Conservation (phyloP, 1,139 yeast species). For the Saccharomycopsis crataegensis region DNA sequence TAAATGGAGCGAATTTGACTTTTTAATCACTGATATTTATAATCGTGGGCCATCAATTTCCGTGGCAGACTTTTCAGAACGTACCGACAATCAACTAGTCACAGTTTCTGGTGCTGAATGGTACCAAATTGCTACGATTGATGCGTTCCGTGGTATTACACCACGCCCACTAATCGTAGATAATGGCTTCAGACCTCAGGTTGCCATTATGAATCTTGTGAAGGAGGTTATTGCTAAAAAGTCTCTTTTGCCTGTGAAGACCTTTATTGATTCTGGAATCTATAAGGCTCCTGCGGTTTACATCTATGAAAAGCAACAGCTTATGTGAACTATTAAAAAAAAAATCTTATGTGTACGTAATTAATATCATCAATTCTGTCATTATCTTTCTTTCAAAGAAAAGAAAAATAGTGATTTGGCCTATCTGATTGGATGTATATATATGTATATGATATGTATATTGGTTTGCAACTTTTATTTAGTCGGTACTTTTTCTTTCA, state of each 20-base stretch:
- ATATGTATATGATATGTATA: no score
- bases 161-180: constrained; percentile 2
- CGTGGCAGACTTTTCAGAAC: constrained; percentile 17
- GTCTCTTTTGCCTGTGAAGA: constrained; percentile 17
- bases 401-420: no score
- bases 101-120: constrained; percentile 29
- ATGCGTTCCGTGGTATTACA: constrained; percentile 27
- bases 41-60: constrained; percentile 21
- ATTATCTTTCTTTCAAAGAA: no score
- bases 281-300: constrained; percentile 22
- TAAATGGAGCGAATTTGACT: constrained; percentile 52
- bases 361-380: no score
- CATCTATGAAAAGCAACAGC: constrained; percentile 24
- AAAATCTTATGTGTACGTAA: background rate
- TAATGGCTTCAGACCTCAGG: constrained; percentile 3
- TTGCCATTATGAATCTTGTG: constrained; percentile 3
- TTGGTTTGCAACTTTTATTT: no score
- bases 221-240: constrained; percentile 9
- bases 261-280: constrained; percentile 18
- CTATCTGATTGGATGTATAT: no score
- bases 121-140: constrained; percentile 32
- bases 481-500: no score
- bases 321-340: constrained; percentile 6
- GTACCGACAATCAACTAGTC: constrained; percentile 20
- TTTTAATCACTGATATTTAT: constrained; percentile 46